Conservation (phyloP, 768 basidiomycete genomes). For the Podaxis sp. region DNA sequence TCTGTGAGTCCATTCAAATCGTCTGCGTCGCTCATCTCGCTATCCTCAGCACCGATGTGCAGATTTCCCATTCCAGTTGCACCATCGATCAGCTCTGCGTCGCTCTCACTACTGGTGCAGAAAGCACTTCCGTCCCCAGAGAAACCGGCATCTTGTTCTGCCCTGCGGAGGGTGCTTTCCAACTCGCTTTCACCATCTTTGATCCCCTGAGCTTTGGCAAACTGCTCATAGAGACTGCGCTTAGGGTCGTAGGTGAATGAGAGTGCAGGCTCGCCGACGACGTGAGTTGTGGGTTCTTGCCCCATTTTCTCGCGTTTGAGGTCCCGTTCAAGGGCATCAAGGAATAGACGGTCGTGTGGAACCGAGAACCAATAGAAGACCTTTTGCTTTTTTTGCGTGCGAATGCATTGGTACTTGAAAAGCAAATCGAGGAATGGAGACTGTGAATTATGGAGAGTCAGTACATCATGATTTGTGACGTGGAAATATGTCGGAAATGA, state of each 20-base stretch:
- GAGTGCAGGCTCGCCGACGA: conserved; percentile 76
- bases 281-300: conserved; percentile 76
- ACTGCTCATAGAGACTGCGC: conserved; percentile 86
- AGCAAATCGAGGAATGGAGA: conserved; percentile 90
- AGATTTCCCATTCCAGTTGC: conserved; percentile 12
- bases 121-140: not conserved
- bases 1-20: conserved; percentile 68
- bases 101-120: conserved; percentile 20
- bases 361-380: conserved; percentile 99
- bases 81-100: conserved; percentile 24
- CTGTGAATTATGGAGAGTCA: conserved; percentile 35
- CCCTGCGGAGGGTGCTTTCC: conserved; percentile 34
- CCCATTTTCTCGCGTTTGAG: conserved; percentile 95
- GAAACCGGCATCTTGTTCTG: conserved; percentile 28
- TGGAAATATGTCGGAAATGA: not conserved
- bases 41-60: conserved; percentile 20
- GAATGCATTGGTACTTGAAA: conserved; percentile 96
- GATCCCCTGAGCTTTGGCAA: conserved; percentile 48
- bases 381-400: conserved; percentile 98
- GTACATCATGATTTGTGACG: too few species aligned
- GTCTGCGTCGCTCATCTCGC: conserved; percentile 18
- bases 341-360: conserved; percentile 94
- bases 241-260: conserved; percentile 90
- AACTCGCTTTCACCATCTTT: conserved; percentile 42
- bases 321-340: conserved; percentile 95